These are phyloP conservation scores for Alternaria angustiovoidea DNA, from an alignment of 2,329 filamentous ascomycete genomes.

Conservation along the genomic window DNA sequence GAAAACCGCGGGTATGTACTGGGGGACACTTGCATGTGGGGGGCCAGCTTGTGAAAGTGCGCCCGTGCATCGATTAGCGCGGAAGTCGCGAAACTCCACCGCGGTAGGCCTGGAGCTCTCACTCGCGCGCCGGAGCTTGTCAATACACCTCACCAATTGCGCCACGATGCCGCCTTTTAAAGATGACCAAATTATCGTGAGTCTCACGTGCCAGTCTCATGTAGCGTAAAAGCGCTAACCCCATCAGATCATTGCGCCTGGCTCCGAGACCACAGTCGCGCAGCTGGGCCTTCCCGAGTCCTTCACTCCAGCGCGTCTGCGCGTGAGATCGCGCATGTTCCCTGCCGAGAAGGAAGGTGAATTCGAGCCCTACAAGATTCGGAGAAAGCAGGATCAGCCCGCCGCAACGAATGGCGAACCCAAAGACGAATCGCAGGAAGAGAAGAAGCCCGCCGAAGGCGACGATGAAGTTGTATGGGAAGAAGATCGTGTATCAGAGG, in stretches of 20 bases:
- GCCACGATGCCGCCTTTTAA: slow-evolving; percentile 55
- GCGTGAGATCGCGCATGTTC: slow-evolving; percentile 95
- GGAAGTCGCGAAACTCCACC: slow-evolving; percentile 13
- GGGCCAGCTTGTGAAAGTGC: slow-evolving; percentile 11
- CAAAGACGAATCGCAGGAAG: slow-evolving; percentile 31
- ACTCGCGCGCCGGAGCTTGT: slow-evolving; percentile 22
- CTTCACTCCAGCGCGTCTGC: slow-evolving; percentile 88
- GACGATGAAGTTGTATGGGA: slow-evolving; percentile 75
- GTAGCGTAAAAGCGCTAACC: slow-evolving; percentile 18
- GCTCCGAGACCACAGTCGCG: slow-evolving; percentile 88
- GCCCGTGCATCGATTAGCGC: slow-evolving; percentile 18
- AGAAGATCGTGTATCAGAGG: slow-evolving; percentile 85
- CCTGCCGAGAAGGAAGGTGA: slow-evolving; percentile 76
- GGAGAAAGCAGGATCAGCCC: slow-evolving; percentile 53
- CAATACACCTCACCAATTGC: slow-evolving; percentile 32
- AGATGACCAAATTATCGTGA: slow-evolving; percentile 56
- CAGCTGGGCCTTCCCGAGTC: slow-evolving; percentile 88
- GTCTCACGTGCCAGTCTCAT: slow-evolving; percentile 12
- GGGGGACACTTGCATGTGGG: slow-evolving; percentile 26
- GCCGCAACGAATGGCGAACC: slow-evolving; percentile 41
- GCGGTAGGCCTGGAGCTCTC: slow-evolving; percentile 19
- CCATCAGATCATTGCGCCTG: slow-evolving; percentile 73
- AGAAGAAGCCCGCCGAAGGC: slow-evolving; percentile 50
- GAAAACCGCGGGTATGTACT: slow-evolving; percentile 17
- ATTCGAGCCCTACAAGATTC: slow-evolving; percentile 83